Evolutionary conservation across 768 basidiomycete genomes (phyloP).

Genomic region (Hypholoma fasciculare): DNA sequence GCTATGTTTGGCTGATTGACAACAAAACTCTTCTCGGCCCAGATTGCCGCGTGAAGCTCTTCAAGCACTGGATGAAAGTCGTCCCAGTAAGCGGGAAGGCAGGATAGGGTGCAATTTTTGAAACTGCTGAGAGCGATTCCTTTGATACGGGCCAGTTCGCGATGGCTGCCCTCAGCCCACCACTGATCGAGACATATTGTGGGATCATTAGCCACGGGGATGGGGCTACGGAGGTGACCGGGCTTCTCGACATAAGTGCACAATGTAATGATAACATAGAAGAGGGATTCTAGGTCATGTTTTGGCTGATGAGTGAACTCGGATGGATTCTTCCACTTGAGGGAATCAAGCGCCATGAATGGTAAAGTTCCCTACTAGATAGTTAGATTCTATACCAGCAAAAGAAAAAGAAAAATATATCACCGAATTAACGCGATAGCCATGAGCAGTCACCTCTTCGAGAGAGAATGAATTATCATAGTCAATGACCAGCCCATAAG

Average conservation of each 20-base stretch:
- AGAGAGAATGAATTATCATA: conserved; percentile 1
- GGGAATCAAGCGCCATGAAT: no score
- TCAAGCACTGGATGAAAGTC: conserved; percentile 1
- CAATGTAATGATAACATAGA: not conserved
- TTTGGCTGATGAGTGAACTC: not conserved
- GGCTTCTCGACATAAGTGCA: not conserved
- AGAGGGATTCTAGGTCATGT: not conserved
- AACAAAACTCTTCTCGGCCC: not conserved
- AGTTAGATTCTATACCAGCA: not conserved
- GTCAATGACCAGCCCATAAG: not conserved
- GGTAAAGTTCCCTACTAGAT: not conserved
- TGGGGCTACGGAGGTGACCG: not conserved
- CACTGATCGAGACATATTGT: conserved; percentile 1
- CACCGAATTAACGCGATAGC: not conserved
- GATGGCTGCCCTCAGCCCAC: not conserved
- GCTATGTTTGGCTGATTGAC: not conserved
- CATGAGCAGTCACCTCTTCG: not conserved
- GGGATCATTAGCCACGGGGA: not conserved
- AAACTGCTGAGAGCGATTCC: not conserved
- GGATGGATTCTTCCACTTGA: no score
- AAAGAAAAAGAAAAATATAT: not conserved
- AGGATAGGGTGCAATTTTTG: not conserved
- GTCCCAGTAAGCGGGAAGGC: not conserved
- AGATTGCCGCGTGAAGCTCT: not conserved
- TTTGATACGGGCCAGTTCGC: not conserved